Conservation (phyloP, 2,329 filamentous ascomycete genomes). For the Nemania diffusa region DNA sequence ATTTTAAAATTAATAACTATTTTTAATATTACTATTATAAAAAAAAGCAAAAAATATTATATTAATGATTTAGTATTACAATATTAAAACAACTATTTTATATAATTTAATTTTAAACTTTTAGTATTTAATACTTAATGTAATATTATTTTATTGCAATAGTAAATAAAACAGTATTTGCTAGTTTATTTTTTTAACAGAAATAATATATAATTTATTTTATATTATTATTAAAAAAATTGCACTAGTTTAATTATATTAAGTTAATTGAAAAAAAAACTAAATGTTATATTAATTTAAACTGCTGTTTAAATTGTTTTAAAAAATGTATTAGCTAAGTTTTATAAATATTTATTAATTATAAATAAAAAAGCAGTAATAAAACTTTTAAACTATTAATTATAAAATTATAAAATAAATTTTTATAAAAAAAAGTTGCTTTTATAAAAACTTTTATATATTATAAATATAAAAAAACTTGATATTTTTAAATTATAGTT, state of each 20-base stretch:
- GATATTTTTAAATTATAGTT: not conserved
- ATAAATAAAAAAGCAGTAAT: not conserved
- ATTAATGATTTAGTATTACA: no score
- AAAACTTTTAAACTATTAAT: not conserved
- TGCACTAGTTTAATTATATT: no score
- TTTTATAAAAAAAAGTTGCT: not conserved
- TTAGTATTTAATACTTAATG: not conserved
- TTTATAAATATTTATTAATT: not conserved
- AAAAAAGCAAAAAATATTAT: no score
- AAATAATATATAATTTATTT: no score
- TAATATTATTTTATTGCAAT: conserved; percentile 1
- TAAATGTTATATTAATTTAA: no score
- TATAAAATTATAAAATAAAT: conserved; percentile 2
- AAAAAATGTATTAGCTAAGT: conserved; percentile 2
- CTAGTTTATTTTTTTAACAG: no score
- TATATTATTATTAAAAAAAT: no score
- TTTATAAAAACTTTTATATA: not conserved
- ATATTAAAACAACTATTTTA: no score
- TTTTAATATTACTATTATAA: no score
- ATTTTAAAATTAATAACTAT: no score
- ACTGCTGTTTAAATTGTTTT: no score
- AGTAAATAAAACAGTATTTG: not conserved
- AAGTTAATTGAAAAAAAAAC: no score
- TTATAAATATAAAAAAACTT: not conserved
- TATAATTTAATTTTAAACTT: not conserved